Evolutionary conservation across 257 asterid genomes (phyloP), one percentile per base, ranked within the genome.

Genomic region (Eustoma russellianum): DNA sequence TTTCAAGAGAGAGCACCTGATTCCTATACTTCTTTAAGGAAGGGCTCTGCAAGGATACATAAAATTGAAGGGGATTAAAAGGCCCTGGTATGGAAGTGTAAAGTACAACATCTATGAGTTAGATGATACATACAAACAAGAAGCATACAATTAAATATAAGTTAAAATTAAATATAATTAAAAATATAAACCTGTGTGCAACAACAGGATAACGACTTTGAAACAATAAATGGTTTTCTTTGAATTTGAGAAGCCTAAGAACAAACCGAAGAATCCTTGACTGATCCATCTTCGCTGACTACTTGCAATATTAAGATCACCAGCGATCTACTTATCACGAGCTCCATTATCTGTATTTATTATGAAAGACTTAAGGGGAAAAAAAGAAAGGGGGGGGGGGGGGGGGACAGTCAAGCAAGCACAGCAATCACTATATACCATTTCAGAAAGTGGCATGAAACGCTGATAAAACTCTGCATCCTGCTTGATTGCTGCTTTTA

Each of bases 231-330:
- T 10, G 5, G 65, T 52, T 13, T 33, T 17, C 46, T 40, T 45
- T 56, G 60, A 41, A 41, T 53, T 9, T 12, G 51, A 60, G 19
- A 46, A 40, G 47, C 30, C 43, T 50, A 64, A 46, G 65, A 67
- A 73, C 94, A 61, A 35, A 91, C 98, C 76, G 97, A 97, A 53
- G 97, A 84, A 68, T 92, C 98, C 78, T 81, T 92, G 61, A 92
- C 94, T 33, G 80, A 82, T 54, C 98, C 98, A 71, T 88, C 98
- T 66, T 85, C 95, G 76, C 85, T 95, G 51, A 92, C 78, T 55
- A 87, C 77, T 58, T 87, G 90, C 66, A 73, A 78, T 64, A 92
- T 68, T 57, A 73, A 81, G 70, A 67, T 87, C 53, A 85, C 63
- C 55, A 92, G 61, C 16, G 95, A 59, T 53, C 60, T 83, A 66